A percentile compares a stretch with the other conserved stretches of the same genome.
These are phyloP conservation scores for Tritrichomonas musculus DNA, from an alignment of 208 protist species.

Conservation along the genomic window DNA sequence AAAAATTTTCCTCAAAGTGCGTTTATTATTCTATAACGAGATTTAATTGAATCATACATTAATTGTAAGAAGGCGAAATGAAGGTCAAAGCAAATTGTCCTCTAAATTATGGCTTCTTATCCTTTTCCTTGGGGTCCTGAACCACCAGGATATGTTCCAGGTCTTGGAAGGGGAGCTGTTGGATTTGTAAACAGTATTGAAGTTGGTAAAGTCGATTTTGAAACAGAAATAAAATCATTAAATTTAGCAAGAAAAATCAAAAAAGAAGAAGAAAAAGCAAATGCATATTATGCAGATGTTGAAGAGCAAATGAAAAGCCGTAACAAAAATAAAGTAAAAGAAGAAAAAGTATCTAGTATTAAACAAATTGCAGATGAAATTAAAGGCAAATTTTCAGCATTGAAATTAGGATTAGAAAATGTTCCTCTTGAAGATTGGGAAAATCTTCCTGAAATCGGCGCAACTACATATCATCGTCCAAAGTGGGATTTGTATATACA, in stretches of 20 bases:
- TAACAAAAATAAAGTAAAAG: background rate
- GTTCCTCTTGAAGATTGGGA: background rate
- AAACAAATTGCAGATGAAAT: constrained; percentile 5
- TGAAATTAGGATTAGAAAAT: background rate
- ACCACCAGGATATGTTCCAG: constrained; percentile 17
- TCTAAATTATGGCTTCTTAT: constrained; percentile 16
- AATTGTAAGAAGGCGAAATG: too few relatives aligned
- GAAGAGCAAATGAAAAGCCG: background rate
- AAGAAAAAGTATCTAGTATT: too few relatives aligned
- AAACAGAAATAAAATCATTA: background rate
- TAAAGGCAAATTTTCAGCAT: background rate
- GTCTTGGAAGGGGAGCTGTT: background rate
- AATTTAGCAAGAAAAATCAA: background rate
- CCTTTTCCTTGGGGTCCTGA: constrained; percentile 22
- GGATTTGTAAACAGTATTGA: background rate
- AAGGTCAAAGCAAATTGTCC: too few relatives aligned
- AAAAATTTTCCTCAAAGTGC: too few relatives aligned
- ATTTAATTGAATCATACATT: too few relatives aligned
- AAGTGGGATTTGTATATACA: constrained; percentile 8
- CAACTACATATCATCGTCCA: background rate
- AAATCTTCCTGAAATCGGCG: background rate
- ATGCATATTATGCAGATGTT: background rate
- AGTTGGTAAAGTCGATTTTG: background rate
- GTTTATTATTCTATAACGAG: too few relatives aligned
- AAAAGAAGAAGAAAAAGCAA: background rate